Percentiles rank a stretch among this genome's conserved stretches.
Conservation (phyloP, 208 protist species). For the Tritrichomonas musculus region DNA sequence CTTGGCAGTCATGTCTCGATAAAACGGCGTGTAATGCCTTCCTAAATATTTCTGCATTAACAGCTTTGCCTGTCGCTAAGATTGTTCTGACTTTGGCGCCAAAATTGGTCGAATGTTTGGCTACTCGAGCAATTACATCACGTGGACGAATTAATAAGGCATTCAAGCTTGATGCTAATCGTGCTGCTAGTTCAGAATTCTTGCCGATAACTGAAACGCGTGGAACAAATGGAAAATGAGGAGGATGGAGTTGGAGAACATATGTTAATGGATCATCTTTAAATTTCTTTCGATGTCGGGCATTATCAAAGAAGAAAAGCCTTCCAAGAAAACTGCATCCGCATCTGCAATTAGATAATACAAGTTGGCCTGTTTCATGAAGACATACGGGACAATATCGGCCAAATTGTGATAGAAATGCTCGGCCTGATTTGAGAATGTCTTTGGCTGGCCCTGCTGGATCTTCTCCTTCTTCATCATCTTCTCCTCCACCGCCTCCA, state of each 20-base stretch:
- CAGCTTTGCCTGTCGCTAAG: not conserved
- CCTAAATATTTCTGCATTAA: not conserved
- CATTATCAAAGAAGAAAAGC: not conserved
- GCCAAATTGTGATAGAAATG: not conserved
- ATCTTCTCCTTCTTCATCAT: no score
- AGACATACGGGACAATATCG: constrained; percentile 17
- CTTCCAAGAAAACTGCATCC: not conserved
- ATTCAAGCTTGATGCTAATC: not conserved
- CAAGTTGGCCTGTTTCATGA: not conserved
- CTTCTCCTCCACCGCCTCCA: not conserved
- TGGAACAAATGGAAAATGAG: not conserved
- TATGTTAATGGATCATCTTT: not conserved
- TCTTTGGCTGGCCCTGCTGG: not conserved
- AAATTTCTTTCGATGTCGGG: not conserved
- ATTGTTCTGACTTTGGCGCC: not conserved
- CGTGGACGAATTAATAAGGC: not conserved
- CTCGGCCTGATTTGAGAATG: not conserved
- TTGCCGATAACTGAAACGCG: not conserved
- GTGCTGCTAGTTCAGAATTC: not conserved
- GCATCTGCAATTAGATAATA: not conserved
- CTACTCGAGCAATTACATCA: constrained; percentile 2
- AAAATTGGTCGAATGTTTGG: not conserved
- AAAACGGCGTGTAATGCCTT: not conserved
- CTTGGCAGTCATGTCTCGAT: constrained; percentile 23
- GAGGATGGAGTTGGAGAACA: not conserved